Conservation (phyloP, 2,329 filamentous ascomycete genomes). For the Talaromyces pinophilus region DNA sequence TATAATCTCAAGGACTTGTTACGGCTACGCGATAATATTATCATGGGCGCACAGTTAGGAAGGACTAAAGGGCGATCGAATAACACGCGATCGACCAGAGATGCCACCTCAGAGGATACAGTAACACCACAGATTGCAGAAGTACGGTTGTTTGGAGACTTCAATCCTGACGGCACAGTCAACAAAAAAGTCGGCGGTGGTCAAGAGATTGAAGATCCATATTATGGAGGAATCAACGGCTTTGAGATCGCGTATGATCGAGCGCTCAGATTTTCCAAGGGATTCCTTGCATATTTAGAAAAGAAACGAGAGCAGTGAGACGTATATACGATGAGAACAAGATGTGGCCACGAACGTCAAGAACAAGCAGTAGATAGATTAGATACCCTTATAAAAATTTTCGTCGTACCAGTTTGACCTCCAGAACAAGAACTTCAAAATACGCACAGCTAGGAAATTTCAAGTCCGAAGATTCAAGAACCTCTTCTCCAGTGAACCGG, state of each 20-base stretch:
- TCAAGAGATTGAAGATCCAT: constrained; percentile 83
- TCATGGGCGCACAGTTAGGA: not conserved
- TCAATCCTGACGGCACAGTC: constrained; percentile 58
- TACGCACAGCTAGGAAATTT: not conserved
- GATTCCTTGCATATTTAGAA: constrained; percentile 66
- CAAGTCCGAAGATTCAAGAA: not conserved
- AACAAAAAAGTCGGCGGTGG: constrained; percentile 45
- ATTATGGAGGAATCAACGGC: constrained; percentile 81
- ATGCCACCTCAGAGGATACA: constrained; percentile 27
- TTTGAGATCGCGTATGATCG: constrained; percentile 89
- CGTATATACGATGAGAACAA: not conserved
- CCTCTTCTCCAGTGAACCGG: constrained; percentile 61
- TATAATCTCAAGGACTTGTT: constrained; percentile 74
- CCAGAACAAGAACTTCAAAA: not conserved
- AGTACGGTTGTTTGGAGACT: constrained; percentile 84
- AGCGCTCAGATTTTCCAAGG: constrained; percentile 71
- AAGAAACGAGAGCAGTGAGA: constrained; percentile 27
- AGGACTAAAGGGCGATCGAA: constrained; percentile 25
- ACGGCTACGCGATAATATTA: constrained; percentile 57
- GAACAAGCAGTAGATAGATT: not conserved
- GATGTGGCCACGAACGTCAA: not conserved
- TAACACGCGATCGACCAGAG: constrained; percentile 9
- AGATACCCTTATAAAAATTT: not conserved
- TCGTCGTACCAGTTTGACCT: not conserved
- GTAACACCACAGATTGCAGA: constrained; percentile 46